A percentile compares a stretch with the other conserved stretches of the same genome.
phyloP scores from a whole-genome alignment of 768 basidiomycete species.

The Mycena crocata region DNA sequence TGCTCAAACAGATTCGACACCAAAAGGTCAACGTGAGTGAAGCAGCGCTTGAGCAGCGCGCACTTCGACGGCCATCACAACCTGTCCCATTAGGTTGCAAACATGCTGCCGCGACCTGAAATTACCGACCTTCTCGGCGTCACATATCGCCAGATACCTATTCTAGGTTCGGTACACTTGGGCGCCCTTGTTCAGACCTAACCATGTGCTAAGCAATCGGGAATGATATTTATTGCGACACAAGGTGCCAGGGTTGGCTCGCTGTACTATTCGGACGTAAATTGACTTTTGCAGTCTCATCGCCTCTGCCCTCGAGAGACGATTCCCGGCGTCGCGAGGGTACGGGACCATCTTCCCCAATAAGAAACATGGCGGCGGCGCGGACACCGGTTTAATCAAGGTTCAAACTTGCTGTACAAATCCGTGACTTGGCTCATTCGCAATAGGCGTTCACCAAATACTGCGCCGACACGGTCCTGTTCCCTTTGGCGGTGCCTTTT shows the following conservation, averaged over 20 bases:
- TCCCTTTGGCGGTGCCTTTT: slow-evolving; percentile 51
- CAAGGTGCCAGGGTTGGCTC: slow-evolving; percentile 40
- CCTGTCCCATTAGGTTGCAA: slow-evolving; percentile 53
- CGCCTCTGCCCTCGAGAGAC: slow-evolving; percentile 61
- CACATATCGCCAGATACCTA: slow-evolving; percentile 67
- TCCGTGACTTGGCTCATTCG: not conserved
- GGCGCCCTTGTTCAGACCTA: slow-evolving; percentile 46
- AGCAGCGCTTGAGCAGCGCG: no score
- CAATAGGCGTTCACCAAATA: slow-evolving; percentile 54
- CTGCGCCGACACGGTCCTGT: slow-evolving; percentile 59
- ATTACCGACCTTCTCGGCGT: slow-evolving; percentile 64
- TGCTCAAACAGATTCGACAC: slow-evolving; percentile 62
- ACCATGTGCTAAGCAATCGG: slow-evolving; percentile 72
- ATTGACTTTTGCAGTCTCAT: slow-evolving; percentile 53
- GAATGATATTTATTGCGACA: slow-evolving; percentile 72
- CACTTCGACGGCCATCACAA: not conserved
- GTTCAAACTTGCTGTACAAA: not conserved
- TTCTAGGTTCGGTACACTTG: slow-evolving; percentile 43
- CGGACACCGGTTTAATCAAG: slow-evolving; percentile 61
- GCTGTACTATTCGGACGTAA: not conserved
- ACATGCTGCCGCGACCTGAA: slow-evolving; percentile 66
- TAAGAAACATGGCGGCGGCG: slow-evolving; percentile 51
- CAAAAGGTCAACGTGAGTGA: slow-evolving; percentile 55
- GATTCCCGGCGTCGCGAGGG: slow-evolving; percentile 61
- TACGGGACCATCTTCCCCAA: slow-evolving; percentile 62